Conservation (phyloP, 2,329 filamentous ascomycete genomes). For the Colletotrichum melonis region DNA sequence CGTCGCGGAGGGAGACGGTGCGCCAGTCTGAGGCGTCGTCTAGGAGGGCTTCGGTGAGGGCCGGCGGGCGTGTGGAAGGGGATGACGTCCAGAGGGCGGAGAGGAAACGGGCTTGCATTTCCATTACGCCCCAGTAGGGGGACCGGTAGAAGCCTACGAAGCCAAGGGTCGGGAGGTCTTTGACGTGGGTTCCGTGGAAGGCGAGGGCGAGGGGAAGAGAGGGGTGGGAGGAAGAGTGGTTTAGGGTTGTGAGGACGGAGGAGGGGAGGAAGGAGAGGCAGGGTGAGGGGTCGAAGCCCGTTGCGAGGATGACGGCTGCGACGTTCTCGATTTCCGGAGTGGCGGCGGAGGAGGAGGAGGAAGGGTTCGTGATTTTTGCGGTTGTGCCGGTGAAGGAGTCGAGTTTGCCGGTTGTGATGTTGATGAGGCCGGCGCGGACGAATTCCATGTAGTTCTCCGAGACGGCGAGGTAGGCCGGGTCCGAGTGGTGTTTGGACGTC, state of each 20-base stretch:
- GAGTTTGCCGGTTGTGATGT: constrained; percentile 61
- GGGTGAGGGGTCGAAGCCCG: constrained; percentile 75
- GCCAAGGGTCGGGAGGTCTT: constrained; percentile 71
- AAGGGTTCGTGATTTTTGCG: constrained; percentile 47
- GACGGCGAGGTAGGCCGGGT: constrained; percentile 75
- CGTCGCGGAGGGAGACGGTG: constrained; percentile 62
- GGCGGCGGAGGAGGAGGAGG: constrained; percentile 32
- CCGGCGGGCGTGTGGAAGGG: constrained; percentile 37
- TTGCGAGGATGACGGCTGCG: constrained; percentile 78
- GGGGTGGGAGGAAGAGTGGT: constrained; percentile 64
- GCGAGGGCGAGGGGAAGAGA: constrained; percentile 75
- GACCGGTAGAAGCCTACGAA: constrained; percentile 89
- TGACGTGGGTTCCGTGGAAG: constrained; percentile 73
- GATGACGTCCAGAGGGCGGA: constrained; percentile 66
- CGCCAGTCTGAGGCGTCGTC: constrained; percentile 57
- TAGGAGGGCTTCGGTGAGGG: constrained; percentile 53
- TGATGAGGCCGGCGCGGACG: constrained; percentile 73
- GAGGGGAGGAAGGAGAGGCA: constrained; percentile 74
- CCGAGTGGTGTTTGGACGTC: constrained; percentile 50
- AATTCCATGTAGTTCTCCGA: constrained; percentile 81
- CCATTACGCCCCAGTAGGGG: constrained; percentile 88
- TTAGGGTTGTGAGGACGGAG: constrained; percentile 65
- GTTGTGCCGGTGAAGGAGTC: constrained; percentile 48
- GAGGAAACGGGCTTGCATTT: constrained; percentile 83
- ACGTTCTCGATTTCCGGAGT: constrained; percentile 60